Conservation (phyloP, 2,329 filamentous ascomycete genomes). For the Hirsutella thompsonii region DNA sequence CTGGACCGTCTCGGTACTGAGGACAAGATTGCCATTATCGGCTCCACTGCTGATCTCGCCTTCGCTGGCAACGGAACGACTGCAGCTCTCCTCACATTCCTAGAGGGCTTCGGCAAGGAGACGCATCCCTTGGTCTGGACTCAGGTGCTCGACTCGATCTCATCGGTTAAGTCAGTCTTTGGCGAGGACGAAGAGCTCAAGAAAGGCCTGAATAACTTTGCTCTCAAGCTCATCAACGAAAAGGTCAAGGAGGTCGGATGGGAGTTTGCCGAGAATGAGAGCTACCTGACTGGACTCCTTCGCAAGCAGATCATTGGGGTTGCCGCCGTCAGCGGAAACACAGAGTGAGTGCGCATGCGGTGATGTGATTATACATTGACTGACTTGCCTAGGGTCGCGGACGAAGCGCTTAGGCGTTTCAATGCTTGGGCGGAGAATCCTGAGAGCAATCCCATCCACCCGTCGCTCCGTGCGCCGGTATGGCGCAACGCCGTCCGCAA, state of each 20-base stretch:
- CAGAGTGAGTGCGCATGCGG: conserved; percentile 46
- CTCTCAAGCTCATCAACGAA: conserved; percentile 60
- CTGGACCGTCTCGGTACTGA: conserved; percentile 65
- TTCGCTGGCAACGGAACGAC: conserved; percentile 78
- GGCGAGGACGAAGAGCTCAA: conserved; percentile 60
- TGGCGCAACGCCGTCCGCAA: conserved; percentile 65
- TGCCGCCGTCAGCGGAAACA: conserved; percentile 65
- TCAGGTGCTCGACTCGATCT: conserved; percentile 67
- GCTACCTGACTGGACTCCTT: conserved; percentile 70
- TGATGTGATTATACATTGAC: conserved; percentile 4
- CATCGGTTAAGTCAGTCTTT: conserved; percentile 74
- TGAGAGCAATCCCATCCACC: conserved; percentile 59
- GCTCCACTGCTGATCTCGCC: conserved; percentile 79
- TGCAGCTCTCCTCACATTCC: conserved; percentile 65
- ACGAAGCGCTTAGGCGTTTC: conserved; percentile 70
- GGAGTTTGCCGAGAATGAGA: conserved; percentile 66
- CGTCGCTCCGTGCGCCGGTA: conserved; percentile 67
- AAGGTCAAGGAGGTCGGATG: conserved; percentile 74
- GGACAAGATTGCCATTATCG: conserved; percentile 87
- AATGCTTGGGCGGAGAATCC: conserved; percentile 61
- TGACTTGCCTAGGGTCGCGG: conserved; percentile 39
- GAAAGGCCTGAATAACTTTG: conserved; percentile 64
- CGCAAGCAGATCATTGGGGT: conserved; percentile 68
- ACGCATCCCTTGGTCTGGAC: conserved; percentile 81
- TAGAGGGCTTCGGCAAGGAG: conserved; percentile 75